Evolutionary conservation across 1,139 yeast genomes (phyloP).

Genomic region (Taiozyma sp.): DNA sequence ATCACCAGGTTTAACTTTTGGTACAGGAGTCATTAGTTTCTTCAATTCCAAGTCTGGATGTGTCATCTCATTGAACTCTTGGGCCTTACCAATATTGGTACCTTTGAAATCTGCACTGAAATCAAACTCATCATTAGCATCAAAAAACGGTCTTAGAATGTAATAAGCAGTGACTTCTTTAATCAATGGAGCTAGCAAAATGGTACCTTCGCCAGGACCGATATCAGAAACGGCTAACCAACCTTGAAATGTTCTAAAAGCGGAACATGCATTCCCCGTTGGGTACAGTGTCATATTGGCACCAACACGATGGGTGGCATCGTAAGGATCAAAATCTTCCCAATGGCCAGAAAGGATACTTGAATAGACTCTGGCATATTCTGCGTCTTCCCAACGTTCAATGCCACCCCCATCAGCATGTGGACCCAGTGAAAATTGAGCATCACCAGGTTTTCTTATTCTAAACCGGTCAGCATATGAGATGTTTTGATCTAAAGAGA

Average conservation of each 20-base stretch:
- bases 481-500: constrained; percentile 30
- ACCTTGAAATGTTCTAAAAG: constrained; percentile 43
- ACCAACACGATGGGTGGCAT: constrained; percentile 32
- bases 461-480: constrained; percentile 35
- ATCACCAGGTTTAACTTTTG: constrained; percentile 36
- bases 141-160: constrained; percentile 42
- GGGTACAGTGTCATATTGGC: constrained; percentile 35
- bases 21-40: constrained; percentile 29
- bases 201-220: constrained; percentile 39
- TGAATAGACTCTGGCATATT: constrained; percentile 35
- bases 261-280: constrained; percentile 31
- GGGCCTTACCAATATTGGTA: constrained; percentile 30
- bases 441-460: constrained; percentile 38
- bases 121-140: constrained; percentile 23
- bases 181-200: constrained; percentile 37
- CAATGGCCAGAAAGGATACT: constrained; percentile 40
- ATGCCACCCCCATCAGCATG: constrained; percentile 39
- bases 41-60: constrained; percentile 30
- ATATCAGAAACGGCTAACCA: constrained; percentile 1
- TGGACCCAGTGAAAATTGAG: constrained; percentile 3
- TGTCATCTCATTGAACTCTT: constrained; percentile 24
- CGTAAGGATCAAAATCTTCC: constrained; percentile 45
- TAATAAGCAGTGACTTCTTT: constrained; percentile 37
- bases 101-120: constrained; percentile 27
- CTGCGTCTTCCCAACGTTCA: constrained; percentile 37